Base-by-base conservation (phyloP, 1,284 basidiomycete species). In the Coniophora puteana region DNA sequence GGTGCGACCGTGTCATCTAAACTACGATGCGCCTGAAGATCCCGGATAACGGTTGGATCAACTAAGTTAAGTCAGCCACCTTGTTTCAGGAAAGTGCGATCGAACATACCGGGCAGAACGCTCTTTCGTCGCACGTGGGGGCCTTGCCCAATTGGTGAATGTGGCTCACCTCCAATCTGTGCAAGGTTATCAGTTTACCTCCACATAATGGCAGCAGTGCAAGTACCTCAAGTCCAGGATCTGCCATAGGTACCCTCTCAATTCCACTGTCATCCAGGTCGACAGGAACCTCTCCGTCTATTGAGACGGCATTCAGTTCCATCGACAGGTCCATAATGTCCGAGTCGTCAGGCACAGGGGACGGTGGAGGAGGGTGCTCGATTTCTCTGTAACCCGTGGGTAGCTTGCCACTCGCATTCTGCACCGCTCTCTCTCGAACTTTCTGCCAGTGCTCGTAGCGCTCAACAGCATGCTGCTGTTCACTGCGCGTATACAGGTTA, bases 371-470 rank as follows among this genome's bases (percentile, higher is more conserved):
- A 22, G 76, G 66, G 28, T 89, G 78, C 43, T 79, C 76, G 43
- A 80, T 68, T 41, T 81, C 79, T 41, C 63, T 73, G 65, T 78
- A 91, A 34, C 72, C 83, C 48, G 68, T 69, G 12, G 78, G 88
- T 48, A 88, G 54, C 59, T 80, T 76, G 36, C 80, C 77, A 40
- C 78, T 74, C 45, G 81, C 74, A 59, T 92, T 93, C 45, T 77
- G 58, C 37, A 83, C 62, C 1, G 92, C 92, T 49, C 71, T 75
- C 56, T 84, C 80, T 29, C 83, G 81, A 49, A 95, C 66, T 53
- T 76, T 80, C 57, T 88, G 76, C 92, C 92, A 95, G 44, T 87
- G 78, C 23, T 92, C 82, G 52, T 92, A 90, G 45, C 89, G 79
- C 29, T 75, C 71, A 20, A 90, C 75, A 17, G 87, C 83, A 48